phyloP scores from a whole-genome alignment of 257 asterid species.

The Solanum rostratum region DNA sequence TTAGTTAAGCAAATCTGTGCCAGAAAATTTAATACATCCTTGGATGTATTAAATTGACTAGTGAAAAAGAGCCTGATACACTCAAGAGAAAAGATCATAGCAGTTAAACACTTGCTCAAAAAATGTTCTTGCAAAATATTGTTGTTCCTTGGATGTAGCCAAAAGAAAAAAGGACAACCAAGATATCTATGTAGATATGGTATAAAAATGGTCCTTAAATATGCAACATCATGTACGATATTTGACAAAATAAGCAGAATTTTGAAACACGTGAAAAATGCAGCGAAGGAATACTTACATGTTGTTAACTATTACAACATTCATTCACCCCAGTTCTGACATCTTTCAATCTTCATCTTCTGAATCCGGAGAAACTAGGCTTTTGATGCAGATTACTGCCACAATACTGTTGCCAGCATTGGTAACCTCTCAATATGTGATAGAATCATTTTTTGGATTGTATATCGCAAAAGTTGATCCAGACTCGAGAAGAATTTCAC shows the following conservation, averaged over 20 bases:
- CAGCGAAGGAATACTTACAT: too few species aligned
- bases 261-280: too few species aligned
- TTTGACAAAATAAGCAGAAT: neutral
- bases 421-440: slow-evolving; percentile 15
- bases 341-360: too few species aligned
- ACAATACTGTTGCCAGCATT: neutral
- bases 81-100: neutral
- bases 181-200: neutral
- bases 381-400: slow-evolving; percentile 19
- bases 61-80: neutral
- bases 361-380: too few species aligned
- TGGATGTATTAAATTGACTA: neutral
- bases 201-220: neutral
- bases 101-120: neutral
- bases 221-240: neutral
- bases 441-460: slow-evolving; percentile 13
- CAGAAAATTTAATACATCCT: neutral
- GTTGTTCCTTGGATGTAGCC: too few species aligned
- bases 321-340: too few species aligned
- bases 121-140: too few species aligned
- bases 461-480: too few species aligned
- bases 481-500: too few species aligned
- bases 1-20: neutral
- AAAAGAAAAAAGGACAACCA: too few species aligned
- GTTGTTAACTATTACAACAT: too few species aligned